These are phyloP conservation scores for Metschnikowia similis DNA, from an alignment of 805 yeast species.

Conservation along the genomic window DNA sequence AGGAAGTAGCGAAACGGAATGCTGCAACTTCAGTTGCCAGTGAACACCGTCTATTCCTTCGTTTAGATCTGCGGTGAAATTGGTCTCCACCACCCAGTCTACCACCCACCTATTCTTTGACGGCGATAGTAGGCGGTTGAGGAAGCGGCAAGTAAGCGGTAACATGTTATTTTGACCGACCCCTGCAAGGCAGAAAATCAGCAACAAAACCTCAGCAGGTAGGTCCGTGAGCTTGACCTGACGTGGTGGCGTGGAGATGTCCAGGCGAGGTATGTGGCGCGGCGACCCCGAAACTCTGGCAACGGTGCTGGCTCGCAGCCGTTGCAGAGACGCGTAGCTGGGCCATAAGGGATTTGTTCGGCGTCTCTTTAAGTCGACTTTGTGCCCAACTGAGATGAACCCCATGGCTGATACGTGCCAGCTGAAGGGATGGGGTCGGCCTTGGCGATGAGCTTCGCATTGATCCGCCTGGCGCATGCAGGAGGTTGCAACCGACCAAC, in stretches of 20 bases:
- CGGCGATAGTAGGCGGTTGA: slow-evolving; percentile 24
- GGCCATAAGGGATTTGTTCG: neutral
- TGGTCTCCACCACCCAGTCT: slow-evolving; percentile 20
- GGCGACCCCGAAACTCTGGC: neutral
- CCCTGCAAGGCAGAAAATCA: slow-evolving; percentile 37
- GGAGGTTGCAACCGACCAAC: neutral
- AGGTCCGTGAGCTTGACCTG: slow-evolving; percentile 24
- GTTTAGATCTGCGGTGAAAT: slow-evolving; percentile 22
- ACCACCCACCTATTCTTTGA: slow-evolving; percentile 9
- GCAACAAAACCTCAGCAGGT: slow-evolving; percentile 41
- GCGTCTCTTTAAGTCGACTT: neutral
- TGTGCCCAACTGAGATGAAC: slow-evolving; percentile 4
- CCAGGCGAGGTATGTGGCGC: neutral
- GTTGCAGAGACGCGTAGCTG: neutral
- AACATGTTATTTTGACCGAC: slow-evolving; percentile 24
- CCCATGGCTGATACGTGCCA: neutral
- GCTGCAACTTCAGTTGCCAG: slow-evolving; percentile 4
- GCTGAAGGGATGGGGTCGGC: neutral
- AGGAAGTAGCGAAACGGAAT: slow-evolving; percentile 5
- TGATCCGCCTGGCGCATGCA: neutral
- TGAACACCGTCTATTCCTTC: slow-evolving; percentile 9
- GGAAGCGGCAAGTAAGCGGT: slow-evolving; percentile 28
- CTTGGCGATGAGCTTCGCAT: slow-evolving; percentile 1
- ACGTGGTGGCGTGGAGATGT: neutral
- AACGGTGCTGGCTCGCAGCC: neutral